Conservation (phyloP, 768 basidiomycete genomes). For the Panaeolus cyanescens region DNA sequence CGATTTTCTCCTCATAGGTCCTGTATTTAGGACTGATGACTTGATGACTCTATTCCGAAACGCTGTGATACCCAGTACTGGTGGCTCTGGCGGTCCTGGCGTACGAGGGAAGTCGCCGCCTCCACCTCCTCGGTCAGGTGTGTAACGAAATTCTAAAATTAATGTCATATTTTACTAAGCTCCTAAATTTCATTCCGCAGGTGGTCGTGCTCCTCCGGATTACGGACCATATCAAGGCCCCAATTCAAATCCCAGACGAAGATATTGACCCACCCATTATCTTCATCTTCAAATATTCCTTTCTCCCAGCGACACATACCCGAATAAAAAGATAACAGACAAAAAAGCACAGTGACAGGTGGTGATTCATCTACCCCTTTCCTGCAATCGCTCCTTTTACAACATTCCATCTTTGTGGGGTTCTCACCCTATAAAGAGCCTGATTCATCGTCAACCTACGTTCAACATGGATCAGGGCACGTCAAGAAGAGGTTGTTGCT, state of each 20-base stretch:
- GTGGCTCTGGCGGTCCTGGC: not conserved
- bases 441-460: not conserved
- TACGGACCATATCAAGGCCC: conserved; percentile 89
- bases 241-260: conserved; percentile 24
- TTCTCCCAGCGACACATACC: no score
- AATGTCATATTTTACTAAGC: not conserved
- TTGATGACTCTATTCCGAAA: conserved; percentile 83
- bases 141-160: conserved; percentile 15
- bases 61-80: conserved; percentile 73
- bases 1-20: conserved; percentile 51
- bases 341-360: no score
- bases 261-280: conserved; percentile 13
- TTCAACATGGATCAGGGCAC: not conserved
- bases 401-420: no score
- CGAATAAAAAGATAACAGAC: not conserved
- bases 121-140: conserved; percentile 53
- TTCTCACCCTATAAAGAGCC: not conserved
- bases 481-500: not conserved
- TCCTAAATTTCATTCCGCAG: conserved; percentile 30
- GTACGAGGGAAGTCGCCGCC: conserved; percentile 54
- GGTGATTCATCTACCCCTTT: no score
- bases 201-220: conserved; percentile 80
- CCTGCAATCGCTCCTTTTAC: no score
- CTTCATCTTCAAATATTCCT: no score
- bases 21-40: conserved; percentile 88